Evolutionary conservation across 1,139 yeast species (phyloP).

Genomic region (Candida smagusa): DNA sequence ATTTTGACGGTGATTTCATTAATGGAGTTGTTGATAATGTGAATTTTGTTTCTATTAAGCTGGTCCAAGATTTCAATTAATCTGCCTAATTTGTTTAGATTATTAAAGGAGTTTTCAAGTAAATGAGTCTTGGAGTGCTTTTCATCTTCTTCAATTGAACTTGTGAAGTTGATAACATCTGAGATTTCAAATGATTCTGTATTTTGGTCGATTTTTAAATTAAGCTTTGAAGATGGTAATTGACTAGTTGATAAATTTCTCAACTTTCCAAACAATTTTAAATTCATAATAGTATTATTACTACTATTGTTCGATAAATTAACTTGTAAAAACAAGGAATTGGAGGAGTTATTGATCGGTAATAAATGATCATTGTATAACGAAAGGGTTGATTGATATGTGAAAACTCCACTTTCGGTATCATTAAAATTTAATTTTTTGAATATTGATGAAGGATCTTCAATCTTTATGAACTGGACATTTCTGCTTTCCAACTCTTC

Average conservation of each 20-base stretch:
- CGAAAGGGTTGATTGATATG: slow-evolving; percentile 31
- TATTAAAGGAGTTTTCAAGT: slow-evolving; percentile 26
- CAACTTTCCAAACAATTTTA: slow-evolving; percentile 31
- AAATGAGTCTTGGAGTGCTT: slow-evolving; percentile 10
- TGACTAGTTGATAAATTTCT: slow-evolving; percentile 21
- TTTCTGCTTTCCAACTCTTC: slow-evolving; percentile 52
- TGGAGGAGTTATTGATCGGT: slow-evolving; percentile 35
- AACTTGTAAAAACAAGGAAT: slow-evolving; percentile 33
- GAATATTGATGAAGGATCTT: slow-evolving; percentile 6
- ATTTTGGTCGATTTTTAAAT: slow-evolving; percentile 19
- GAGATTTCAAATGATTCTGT: slow-evolving; percentile 27
- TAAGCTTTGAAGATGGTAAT: slow-evolving; percentile 17
- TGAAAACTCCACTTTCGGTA: slow-evolving; percentile 5
- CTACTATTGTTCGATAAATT: slow-evolving; percentile 21
- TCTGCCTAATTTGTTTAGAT: slow-evolving; percentile 30
- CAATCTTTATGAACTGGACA: slow-evolving; percentile 32
- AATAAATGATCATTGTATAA: slow-evolving; percentile 33
- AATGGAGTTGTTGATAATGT: slow-evolving; percentile 27
- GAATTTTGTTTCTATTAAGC: slow-evolving; percentile 25
- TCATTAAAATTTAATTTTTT: slow-evolving; percentile 1
- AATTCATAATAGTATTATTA: slow-evolving; percentile 23
- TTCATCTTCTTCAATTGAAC: slow-evolving; percentile 14
- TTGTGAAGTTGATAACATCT: slow-evolving; percentile 25
- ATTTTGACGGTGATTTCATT: slow-evolving; percentile 29
- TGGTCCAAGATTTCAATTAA: slow-evolving; percentile 35